Evolutionary conservation across 176 grass and related monocot genomes (phyloP), one percentile per base, ranked within the genome.

Genomic region (Ampelocalamus luodianensis): DNA sequence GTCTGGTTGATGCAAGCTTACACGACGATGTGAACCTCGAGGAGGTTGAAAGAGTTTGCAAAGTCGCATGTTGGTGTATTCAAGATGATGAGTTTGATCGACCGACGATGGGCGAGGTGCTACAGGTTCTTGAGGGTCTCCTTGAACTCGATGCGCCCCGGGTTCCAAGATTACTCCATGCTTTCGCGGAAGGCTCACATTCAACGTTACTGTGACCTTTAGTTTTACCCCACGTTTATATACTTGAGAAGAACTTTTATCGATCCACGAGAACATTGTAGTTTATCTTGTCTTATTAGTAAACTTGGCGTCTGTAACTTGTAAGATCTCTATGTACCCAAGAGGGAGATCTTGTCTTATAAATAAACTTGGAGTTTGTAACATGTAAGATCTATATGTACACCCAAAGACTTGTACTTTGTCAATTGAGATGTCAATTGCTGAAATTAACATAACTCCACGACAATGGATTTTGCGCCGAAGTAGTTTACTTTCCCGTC

Each of bases 1-100:
- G 48, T 59, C 11, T 88, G 27, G 39, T 89, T 22, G 88, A 89
- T 76, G 38, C 9, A 23, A 43, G 55, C 13, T 39, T 89, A 82
- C 32, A 70, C 50, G 66, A 51, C 11, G 71, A 88, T 8, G 40
- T 49, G 11, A 20, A 83, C 42, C 12, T 74, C 2, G 68, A 82
- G n/a, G 58, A 92, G 40, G 82, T 60, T 10, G 82, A 91, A 81
- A 88, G 77, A 29, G 55, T 65, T 49, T 88, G 72, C 65, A 88
- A 71, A 53, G 9, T 82, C 0, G 86, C 86, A 13, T 88, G 85
- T 75, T 91, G 90, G 90, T 91, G 86, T n/a, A 88, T 91, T 76
- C 90, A 91, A 65, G 86, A 88, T 34, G 12, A 24, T 6, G 77
- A 91, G 43, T 79, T 38, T 37, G 71, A 80, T 44, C 50, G 86